These are phyloP conservation scores for Pontederia crassipes DNA, from an alignment of 176 grass and related monocot species.

Conservation along the genomic window DNA sequence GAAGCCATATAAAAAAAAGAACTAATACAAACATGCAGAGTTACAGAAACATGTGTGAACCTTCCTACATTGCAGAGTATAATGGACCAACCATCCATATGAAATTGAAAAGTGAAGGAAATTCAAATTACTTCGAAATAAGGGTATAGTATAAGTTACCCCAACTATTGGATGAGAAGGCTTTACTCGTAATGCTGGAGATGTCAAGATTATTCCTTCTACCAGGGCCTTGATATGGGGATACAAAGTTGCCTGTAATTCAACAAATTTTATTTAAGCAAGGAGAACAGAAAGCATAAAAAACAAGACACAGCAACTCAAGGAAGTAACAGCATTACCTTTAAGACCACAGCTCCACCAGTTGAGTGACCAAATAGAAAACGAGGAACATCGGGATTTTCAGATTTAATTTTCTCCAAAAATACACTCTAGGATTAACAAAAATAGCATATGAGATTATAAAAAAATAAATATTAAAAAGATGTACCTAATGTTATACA, in stretches of 20 bases:
- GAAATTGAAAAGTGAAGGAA: neutral
- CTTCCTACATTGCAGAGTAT: neutral
- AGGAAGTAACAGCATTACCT: slow-evolving; percentile 35
- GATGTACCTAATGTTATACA: neutral
- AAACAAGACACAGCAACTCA: slow-evolving; percentile 15
- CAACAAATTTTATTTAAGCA: slow-evolving; percentile 18
- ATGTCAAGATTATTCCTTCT: slow-evolving; percentile 89
- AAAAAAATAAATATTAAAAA: neutral
- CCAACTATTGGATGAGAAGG: slow-evolving; percentile 91
- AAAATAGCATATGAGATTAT: slow-evolving; percentile 1
- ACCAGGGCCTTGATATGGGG: slow-evolving; percentile 54
- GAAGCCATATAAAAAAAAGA: too few relatives aligned
- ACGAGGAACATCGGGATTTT: slow-evolving; percentile 69
- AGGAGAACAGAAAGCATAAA: neutral
- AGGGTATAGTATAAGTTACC: slow-evolving; percentile 35
- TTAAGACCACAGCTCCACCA: slow-evolving; percentile 83
- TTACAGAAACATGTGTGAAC: too few relatives aligned
- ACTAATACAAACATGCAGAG: too few relatives aligned
- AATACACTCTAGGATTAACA: slow-evolving; percentile 36
- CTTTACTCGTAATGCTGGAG: slow-evolving; percentile 82
- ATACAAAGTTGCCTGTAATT: slow-evolving; percentile 60
- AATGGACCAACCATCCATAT: neutral
- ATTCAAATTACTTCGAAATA: neutral
- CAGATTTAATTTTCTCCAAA: slow-evolving; percentile 61
- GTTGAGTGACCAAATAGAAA: slow-evolving; percentile 94